Percentiles rank a stretch among this genome's conserved stretches.
Conservation (phyloP, 441 rosid species). For the Pelargonium myrrhifolium region DNA sequence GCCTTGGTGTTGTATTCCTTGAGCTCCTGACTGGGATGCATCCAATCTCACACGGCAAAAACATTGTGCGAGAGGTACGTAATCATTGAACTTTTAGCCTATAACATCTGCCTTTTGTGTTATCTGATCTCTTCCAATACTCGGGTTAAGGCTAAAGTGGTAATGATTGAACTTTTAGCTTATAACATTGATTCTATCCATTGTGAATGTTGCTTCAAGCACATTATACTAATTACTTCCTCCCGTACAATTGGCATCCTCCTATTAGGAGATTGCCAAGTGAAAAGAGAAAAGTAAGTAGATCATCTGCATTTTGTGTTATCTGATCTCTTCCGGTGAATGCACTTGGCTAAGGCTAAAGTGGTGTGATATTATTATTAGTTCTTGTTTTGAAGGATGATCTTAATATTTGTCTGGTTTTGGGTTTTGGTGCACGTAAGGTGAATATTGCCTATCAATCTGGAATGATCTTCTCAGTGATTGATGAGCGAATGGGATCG, state of each 20-base stretch:
- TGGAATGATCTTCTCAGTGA: conserved; percentile 61
- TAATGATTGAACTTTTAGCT: too few relatives aligned
- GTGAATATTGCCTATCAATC: conserved; percentile 61
- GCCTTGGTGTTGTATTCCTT: conserved; percentile 87
- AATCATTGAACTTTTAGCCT: conserved; percentile 1
- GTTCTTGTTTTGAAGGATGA: not conserved
- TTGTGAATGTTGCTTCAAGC: not conserved
- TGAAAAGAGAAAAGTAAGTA: too few relatives aligned
- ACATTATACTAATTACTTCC: too few relatives aligned
- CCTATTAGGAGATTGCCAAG: too few relatives aligned
- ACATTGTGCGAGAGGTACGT: conserved; percentile 97
- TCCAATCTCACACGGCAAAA: conserved; percentile 86
- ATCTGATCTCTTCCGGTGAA: too few relatives aligned
- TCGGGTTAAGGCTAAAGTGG: too few relatives aligned
- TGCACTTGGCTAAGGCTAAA: too few relatives aligned
- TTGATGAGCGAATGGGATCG: conserved; percentile 83
- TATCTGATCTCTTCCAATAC: too few relatives aligned
- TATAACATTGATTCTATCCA: too few relatives aligned
- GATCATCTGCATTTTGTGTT: too few relatives aligned
- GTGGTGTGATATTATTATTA: not conserved
- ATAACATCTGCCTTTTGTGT: not conserved
- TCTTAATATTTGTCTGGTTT: not conserved
- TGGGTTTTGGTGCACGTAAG: conserved; percentile 29
- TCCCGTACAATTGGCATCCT: too few relatives aligned
- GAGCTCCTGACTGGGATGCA: conserved; percentile 95